Evolutionary conservation across 805 yeast species (phyloP).

Genomic region (Kuraishia cidri): DNA sequence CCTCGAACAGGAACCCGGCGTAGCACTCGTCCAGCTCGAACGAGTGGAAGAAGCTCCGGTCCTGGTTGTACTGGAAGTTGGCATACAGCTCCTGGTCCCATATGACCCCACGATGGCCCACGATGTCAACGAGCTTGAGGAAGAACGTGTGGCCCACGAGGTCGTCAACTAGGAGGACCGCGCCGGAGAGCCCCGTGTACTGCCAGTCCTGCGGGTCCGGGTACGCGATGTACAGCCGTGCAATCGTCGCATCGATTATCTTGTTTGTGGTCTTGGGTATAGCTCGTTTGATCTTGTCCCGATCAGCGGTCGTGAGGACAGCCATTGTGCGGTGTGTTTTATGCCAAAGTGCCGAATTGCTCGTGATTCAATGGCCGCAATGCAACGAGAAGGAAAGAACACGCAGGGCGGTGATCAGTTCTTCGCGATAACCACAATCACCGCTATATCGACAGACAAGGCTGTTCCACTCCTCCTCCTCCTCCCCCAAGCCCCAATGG

Average conservation of each 20-base stretch:
- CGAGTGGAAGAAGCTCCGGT: constrained; percentile 88
- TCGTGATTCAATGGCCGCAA: too few relatives aligned
- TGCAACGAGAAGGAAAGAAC: too few relatives aligned
- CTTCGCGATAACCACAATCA: too few relatives aligned
- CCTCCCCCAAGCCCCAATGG: too few relatives aligned
- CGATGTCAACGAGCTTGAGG: constrained; percentile 78
- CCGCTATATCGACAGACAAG: too few relatives aligned
- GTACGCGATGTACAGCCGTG: constrained; percentile 80
- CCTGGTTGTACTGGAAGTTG: constrained; percentile 85
- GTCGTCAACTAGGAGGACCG: constrained; percentile 82
- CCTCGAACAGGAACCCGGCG: constrained; percentile 85
- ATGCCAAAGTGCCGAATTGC: too few relatives aligned
- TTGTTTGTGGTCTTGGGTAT: constrained; percentile 85
- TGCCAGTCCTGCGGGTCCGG: constrained; percentile 80
- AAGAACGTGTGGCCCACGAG: constrained; percentile 91
- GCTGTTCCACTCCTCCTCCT: too few relatives aligned
- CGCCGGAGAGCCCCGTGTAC: constrained; percentile 86
- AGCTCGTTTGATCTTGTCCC: constrained; percentile 82
- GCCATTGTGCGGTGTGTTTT: constrained; percentile 2
- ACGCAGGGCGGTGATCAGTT: too few relatives aligned
- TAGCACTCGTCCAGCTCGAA: constrained; percentile 89
- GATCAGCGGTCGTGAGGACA: constrained; percentile 40
- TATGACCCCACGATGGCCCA: constrained; percentile 75
- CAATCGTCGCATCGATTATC: constrained; percentile 84
- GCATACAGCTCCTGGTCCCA: constrained; percentile 97